Evolutionary conservation across 345 rosid species (phyloP).

Genomic region (Geranium rotundifolium): DNA sequence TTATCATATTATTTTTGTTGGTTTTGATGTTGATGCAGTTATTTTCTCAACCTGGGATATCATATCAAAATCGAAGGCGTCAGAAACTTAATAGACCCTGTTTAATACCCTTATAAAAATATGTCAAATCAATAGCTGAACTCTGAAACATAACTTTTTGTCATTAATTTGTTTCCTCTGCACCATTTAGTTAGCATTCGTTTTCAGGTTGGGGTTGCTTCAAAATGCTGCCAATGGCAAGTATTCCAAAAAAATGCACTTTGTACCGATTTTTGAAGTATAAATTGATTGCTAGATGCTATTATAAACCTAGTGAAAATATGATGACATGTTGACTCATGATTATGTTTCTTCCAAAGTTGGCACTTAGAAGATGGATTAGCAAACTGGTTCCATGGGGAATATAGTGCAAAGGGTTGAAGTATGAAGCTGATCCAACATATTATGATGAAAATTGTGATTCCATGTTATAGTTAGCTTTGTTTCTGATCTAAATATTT

Average conservation of each 20-base stretch:
- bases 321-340: no score
- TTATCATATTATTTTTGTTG: neutral
- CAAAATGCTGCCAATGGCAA: neutral
- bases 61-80: neutral
- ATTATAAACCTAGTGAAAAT: no score
- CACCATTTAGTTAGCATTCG: neutral
- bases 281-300: no score
- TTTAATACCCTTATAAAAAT: neutral
- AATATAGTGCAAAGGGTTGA: no score
- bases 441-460: no score
- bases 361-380: no score
- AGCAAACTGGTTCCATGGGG: no score
- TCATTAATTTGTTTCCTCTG: neutral
- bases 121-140: neutral
- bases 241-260: neutral
- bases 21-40: neutral
- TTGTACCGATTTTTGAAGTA: neutral
- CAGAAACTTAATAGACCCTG: neutral
- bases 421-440: no score
- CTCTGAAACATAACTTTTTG: neutral
- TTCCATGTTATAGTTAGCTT: no score
- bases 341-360: no score
- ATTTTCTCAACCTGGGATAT: neutral
- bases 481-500: no score
- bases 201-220: neutral